These are phyloP conservation scores for Cucurbita maxima DNA, from an alignment of 306 rosid species.

Conservation along the genomic window DNA sequence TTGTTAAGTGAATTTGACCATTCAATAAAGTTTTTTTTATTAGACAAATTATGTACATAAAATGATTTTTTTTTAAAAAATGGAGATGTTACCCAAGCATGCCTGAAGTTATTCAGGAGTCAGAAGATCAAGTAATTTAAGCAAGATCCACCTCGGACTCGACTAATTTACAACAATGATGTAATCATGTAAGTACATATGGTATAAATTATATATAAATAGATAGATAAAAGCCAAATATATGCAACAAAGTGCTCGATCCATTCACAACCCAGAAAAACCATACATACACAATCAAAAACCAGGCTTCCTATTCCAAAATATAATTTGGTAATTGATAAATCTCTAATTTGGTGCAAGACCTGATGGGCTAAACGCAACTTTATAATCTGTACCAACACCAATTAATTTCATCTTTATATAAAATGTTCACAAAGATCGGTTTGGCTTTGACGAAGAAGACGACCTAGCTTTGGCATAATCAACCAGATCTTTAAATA, in stretches of 20 bases:
- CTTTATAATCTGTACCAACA: slow-evolving; percentile 5
- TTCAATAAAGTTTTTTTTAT: background rate
- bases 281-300: slow-evolving; percentile 4
- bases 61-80: background rate
- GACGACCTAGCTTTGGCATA: slow-evolving; percentile 77
- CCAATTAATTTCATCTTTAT: background rate
- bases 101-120: too few relatives aligned
- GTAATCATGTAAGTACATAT: background rate
- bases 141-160: background rate
- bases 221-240: background rate
- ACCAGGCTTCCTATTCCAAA: background rate
- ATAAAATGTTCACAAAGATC: slow-evolving; percentile 34
- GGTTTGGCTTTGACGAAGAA: slow-evolving; percentile 53
- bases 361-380: background rate
- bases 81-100: too few relatives aligned
- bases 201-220: background rate
- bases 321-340: background rate
- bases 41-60: background rate
- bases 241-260: background rate
- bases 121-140: background rate
- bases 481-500: slow-evolving; percentile 76
- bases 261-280: background rate
- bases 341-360: background rate
- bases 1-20: background rate
- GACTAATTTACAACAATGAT: background rate